Conservation (phyloP, 495 filamentous ascomycete genomes). For the Friedmanniomyces endolithicus region DNA sequence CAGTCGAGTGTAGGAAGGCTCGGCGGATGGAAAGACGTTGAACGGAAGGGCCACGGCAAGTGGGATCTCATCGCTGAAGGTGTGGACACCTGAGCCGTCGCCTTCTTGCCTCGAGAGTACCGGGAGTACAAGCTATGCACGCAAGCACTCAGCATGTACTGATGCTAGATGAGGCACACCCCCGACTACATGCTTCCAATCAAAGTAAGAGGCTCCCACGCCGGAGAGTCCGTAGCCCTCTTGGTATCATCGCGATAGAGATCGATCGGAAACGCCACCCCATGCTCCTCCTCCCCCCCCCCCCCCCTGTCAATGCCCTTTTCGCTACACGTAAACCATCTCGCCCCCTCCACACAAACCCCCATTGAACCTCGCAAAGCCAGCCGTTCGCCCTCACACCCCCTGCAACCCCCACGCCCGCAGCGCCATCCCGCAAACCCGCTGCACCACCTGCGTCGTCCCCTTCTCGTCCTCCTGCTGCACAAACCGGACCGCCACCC, state of each 20-base stretch:
- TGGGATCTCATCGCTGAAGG: too few species aligned
- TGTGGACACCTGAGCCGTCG: too few species aligned
- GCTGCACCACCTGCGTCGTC: slow-evolving; percentile 70
- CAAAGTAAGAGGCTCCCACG: not conserved
- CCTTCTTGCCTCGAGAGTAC: too few species aligned
- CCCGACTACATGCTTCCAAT: not conserved
- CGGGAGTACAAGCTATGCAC: too few species aligned
- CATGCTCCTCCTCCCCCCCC: not conserved
- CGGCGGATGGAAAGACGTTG: too few species aligned
- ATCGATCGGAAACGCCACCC: not conserved
- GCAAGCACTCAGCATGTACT: not conserved
- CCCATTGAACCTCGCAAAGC: not conserved
- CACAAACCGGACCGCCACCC: slow-evolving; percentile 71
- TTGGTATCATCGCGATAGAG: not conserved
- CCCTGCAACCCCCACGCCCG: slow-evolving; percentile 36
- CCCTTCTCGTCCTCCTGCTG: slow-evolving; percentile 58
- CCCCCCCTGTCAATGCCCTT: too few species aligned
- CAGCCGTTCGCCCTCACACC: not conserved
- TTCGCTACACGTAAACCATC: not conserved
- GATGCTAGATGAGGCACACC: not conserved
- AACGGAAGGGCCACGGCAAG: too few species aligned
- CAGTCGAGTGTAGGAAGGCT: too few species aligned
- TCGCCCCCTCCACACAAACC: too few species aligned
- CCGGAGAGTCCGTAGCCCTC: not conserved
- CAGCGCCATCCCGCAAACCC: slow-evolving; percentile 59